Evolutionary conservation across 116 monocot genomes (phyloP).

Genomic region (Iris pallida): DNA sequence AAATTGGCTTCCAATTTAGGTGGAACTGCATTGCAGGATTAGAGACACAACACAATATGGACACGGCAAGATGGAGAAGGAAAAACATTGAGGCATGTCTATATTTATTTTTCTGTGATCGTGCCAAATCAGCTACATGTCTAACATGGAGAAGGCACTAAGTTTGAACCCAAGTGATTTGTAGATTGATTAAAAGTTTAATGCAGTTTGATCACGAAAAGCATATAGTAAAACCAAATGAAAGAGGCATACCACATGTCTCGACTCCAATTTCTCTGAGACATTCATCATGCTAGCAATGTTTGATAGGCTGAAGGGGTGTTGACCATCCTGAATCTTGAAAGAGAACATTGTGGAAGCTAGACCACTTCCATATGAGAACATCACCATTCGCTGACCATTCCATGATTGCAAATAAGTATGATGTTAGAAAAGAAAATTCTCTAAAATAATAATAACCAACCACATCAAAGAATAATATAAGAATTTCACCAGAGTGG

Average conservation of each 20-base stretch:
- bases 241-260: constrained; percentile 47
- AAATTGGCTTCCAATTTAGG: no score
- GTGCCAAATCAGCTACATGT: no score
- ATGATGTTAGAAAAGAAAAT: neutral
- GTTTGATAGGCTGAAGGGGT: constrained; percentile 68
- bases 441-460: constrained; percentile 15
- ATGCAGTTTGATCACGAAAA: no score
- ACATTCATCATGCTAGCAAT: constrained; percentile 52
- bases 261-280: constrained; percentile 35
- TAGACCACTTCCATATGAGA: constrained; percentile 92
- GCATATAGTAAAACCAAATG: neutral
- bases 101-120: no score
- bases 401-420: neutral
- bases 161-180: no score
- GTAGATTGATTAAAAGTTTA: no score
- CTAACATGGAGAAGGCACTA: no score
- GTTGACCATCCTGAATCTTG: constrained; percentile 54
- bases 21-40: no score
- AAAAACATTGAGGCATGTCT: no score
- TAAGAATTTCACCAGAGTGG: constrained; percentile 44
- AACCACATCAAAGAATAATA: neutral
- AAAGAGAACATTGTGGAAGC: constrained; percentile 87
- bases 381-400: constrained; percentile 76
- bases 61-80: no score
- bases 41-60: no score